phyloP scores from a whole-genome alignment of 306 rosid species.

The Acacia acuminata region DNA sequence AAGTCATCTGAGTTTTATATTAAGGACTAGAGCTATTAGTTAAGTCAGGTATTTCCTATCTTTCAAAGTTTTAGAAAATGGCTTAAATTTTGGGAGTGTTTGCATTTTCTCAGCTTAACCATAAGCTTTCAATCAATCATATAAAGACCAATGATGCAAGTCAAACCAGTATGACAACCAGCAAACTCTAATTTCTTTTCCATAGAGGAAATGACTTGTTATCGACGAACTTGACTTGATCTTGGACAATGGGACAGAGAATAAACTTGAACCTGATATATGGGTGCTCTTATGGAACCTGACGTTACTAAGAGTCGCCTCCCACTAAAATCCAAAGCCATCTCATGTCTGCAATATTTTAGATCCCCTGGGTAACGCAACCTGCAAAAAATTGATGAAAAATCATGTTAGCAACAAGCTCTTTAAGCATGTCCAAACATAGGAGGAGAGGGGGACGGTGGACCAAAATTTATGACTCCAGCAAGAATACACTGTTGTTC shows the following conservation, averaged over 20 bases:
- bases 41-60: not conserved
- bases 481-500: not conserved
- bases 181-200: slow-evolving; percentile 1
- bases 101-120: not conserved
- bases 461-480: not conserved
- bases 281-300: slow-evolving; percentile 78
- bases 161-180: not conserved
- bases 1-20: no score
- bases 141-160: not conserved
- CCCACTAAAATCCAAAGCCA: slow-evolving; percentile 91
- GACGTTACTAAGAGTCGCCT: slow-evolving; percentile 84
- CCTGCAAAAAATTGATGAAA: slow-evolving; percentile 43
- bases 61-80: not conserved
- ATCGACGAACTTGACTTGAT: not conserved
- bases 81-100: not conserved
- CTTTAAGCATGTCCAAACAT: slow-evolving; percentile 19
- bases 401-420: not conserved
- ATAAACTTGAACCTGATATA: slow-evolving; percentile 70
- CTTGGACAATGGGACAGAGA: not conserved
- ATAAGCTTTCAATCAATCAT: slow-evolving; percentile 1
- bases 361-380: slow-evolving; percentile 64
- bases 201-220: not conserved
- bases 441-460: not conserved
- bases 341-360: slow-evolving; percentile 75
- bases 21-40: no score